Conservation (phyloP, 768 basidiomycete species). For the Mycena polygramma region DNA sequence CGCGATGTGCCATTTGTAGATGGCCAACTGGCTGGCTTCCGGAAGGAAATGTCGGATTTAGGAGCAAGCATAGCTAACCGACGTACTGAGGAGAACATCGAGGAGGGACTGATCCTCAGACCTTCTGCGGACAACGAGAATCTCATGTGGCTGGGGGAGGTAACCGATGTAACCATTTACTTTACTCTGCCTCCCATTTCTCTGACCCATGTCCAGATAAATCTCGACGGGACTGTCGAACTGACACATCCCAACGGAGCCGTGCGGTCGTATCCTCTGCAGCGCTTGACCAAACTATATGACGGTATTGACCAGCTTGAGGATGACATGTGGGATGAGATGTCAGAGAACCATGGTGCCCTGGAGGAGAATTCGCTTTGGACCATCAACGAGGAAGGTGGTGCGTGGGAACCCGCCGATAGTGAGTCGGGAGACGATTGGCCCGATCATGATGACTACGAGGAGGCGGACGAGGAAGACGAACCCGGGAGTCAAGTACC, state of each 20-base stretch:
- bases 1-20: conserved; percentile 67
- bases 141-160: conserved; percentile 90
- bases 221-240: conserved; percentile 79
- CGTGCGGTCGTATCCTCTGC: conserved; percentile 66
- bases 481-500: conserved; percentile 31
- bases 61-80: conserved; percentile 68
- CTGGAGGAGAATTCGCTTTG: conserved; percentile 58
- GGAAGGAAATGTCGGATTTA: conserved; percentile 77
- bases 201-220: conserved; percentile 60
- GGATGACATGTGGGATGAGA: conserved; percentile 72
- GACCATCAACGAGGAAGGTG: conserved; percentile 57
- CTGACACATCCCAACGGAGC: conserved; percentile 76
- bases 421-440: conserved; percentile 53
- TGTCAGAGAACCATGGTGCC: conserved; percentile 59
- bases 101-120: conserved; percentile 59
- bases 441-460: conserved; percentile 45
- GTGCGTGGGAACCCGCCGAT: conserved; percentile 61
- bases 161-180: conserved; percentile 68
- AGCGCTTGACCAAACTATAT: conserved; percentile 80
- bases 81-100: conserved; percentile 52
- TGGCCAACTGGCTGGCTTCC: conserved; percentile 75
- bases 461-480: conserved; percentile 44
- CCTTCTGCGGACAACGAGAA: conserved; percentile 54
- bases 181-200: conserved; percentile 22
- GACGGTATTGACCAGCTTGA: conserved; percentile 88